phyloP scores from a whole-genome alignment of 1,284 basidiomycete species.

The Ceratorhiza oryzae-sativae region DNA sequence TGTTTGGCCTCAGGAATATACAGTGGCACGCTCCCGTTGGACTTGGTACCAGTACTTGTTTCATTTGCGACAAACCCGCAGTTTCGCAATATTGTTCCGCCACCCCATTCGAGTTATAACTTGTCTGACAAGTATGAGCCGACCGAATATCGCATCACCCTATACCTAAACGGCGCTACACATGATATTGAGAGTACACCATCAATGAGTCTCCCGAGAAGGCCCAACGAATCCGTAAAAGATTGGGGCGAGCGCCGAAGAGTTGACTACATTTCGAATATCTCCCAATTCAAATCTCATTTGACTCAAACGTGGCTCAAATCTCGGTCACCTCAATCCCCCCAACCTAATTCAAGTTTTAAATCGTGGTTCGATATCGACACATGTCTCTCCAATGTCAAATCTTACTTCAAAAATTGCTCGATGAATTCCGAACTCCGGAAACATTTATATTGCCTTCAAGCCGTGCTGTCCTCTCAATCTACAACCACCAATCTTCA shows the following conservation, averaged over 20 bases:
- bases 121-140: slow-evolving; percentile 3
- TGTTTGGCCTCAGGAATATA: slow-evolving; percentile 10
- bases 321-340: not conserved
- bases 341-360: not conserved
- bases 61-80: slow-evolving; percentile 17
- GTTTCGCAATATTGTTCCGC: slow-evolving; percentile 14
- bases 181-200: not conserved
- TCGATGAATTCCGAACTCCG: not conserved
- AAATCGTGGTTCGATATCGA: slow-evolving; percentile 4
- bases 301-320: not conserved
- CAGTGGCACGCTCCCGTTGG: not conserved
- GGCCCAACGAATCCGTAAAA: not conserved
- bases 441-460: not conserved
- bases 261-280: not conserved
- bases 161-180: not conserved
- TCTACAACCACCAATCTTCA: not conserved
- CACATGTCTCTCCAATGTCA: not conserved
- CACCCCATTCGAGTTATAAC: not conserved
- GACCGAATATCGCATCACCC: not conserved
- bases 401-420: slow-evolving; percentile 7
- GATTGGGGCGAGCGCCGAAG: not conserved
- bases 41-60: slow-evolving; percentile 8
- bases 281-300: not conserved
- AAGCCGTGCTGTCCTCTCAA: not conserved
- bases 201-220: not conserved